A percentile compares a stretch with the other conserved stretches of the same genome.
phyloP scores from a whole-genome alignment of 805 yeast species.

The Kluyveromyces starmeri region DNA sequence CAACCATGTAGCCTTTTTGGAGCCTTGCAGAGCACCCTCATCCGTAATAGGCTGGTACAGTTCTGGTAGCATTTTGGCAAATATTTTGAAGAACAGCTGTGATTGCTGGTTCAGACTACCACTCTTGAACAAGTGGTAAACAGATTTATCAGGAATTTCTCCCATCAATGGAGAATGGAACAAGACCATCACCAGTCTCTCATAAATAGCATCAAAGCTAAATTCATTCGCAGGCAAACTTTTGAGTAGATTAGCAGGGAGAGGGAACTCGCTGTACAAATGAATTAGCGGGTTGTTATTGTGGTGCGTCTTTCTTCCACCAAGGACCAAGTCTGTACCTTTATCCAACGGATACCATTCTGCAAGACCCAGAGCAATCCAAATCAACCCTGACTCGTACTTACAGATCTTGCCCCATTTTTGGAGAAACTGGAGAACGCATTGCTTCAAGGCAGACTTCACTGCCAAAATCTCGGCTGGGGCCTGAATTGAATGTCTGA shows the following conservation, averaged over 20 bases:
- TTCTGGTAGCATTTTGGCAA: constrained; percentile 65
- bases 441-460: constrained; percentile 46
- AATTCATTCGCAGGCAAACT: constrained; percentile 27
- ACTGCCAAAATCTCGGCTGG: constrained; percentile 37
- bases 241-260: constrained; percentile 16
- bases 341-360: constrained; percentile 77
- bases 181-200: constrained; percentile 64
- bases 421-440: constrained; percentile 53
- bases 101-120: constrained; percentile 27
- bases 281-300: constrained; percentile 9
- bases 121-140: constrained; percentile 29
- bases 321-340: constrained; percentile 21
- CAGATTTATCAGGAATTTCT: constrained; percentile 28
- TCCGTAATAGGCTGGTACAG: constrained; percentile 66
- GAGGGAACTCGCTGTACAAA: constrained; percentile 25
- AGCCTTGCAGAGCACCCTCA: constrained; percentile 60
- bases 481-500: constrained; percentile 21
- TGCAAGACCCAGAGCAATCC: constrained; percentile 83
- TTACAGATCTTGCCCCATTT: constrained; percentile 75
- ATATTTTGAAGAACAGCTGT: constrained; percentile 44
- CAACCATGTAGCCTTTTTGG: constrained; percentile 71
- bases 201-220: constrained; percentile 62
- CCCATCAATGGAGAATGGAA: constrained; percentile 49
- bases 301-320: constrained; percentile 19
- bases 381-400: constrained; percentile 74